Evolutionary conservation across 352 stramenopile genomes (phyloP).

Genomic region (Peronospora belbahrii): DNA sequence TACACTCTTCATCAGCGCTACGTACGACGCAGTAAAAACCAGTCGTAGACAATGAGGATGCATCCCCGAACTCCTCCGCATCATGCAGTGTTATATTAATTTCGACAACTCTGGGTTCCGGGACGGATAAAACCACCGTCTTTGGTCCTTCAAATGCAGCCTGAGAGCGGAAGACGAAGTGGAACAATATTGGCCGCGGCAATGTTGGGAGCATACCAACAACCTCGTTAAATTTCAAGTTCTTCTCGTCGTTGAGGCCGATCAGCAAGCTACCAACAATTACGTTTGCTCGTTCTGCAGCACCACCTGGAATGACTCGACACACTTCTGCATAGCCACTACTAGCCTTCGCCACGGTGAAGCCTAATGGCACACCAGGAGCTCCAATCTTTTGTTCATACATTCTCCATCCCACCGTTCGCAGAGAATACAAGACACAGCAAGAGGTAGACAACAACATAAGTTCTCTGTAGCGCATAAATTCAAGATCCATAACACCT

Average conservation of each 20-base stretch:
- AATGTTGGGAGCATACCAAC: constrained; percentile 47
- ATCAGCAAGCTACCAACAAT: constrained; percentile 72
- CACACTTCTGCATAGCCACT: constrained; percentile 67
- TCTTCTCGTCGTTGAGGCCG: constrained; percentile 49
- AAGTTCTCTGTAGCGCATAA: background rate
- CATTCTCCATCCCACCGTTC: constrained; percentile 40
- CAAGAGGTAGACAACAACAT: too few species aligned
- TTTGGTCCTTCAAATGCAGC: constrained; percentile 13
- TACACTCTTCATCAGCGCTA: constrained; percentile 46
- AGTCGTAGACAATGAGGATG: constrained; percentile 43
- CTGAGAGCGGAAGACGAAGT: constrained; percentile 48
- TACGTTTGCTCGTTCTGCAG: constrained; percentile 50
- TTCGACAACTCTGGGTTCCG: constrained; percentile 51
- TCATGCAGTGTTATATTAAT: constrained; percentile 51
- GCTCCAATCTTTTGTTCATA: constrained; percentile 52
- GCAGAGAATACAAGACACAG: too few species aligned
- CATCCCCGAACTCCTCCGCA: constrained; percentile 43
- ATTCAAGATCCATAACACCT: constrained; percentile 1
- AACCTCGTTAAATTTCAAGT: constrained; percentile 63
- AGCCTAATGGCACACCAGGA: constrained; percentile 39
- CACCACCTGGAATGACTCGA: constrained; percentile 44
- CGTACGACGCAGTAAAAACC: constrained; percentile 55
- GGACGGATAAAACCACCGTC: constrained; percentile 45
- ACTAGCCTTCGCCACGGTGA: constrained; percentile 64
- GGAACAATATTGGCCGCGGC: constrained; percentile 52